phyloP scores from a whole-genome alignment of 352 stramenopile genomes.

The Phytopythium kandeliae region DNA sequence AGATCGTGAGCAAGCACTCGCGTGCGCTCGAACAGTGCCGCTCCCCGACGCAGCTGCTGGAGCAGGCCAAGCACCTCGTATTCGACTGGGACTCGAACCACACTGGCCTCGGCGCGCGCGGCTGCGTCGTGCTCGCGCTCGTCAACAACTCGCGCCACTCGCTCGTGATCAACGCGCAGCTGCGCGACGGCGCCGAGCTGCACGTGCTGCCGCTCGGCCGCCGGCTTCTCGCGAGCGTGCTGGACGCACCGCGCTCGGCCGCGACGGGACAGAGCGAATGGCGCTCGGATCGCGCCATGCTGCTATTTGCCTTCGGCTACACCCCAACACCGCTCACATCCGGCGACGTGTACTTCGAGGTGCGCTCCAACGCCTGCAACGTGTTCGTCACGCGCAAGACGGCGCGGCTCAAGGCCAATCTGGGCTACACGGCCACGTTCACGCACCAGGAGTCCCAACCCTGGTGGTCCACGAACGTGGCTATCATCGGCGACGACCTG shows the following conservation, averaged over 20 bases:
- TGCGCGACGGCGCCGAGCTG: slow-evolving; percentile 76
- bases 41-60: slow-evolving; percentile 49
- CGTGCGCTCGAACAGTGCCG: slow-evolving; percentile 33
- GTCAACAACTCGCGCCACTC: slow-evolving; percentile 78
- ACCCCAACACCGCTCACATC: slow-evolving; percentile 79
- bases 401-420: slow-evolving; percentile 61
- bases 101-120: slow-evolving; percentile 67
- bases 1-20: slow-evolving; percentile 75
- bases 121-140: slow-evolving; percentile 66
- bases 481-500: slow-evolving; percentile 80
- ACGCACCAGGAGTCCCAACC: slow-evolving; percentile 73
- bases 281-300: slow-evolving; percentile 55
- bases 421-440: slow-evolving; percentile 80
- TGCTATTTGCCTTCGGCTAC: slow-evolving; percentile 84
- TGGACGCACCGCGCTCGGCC: slow-evolving; percentile 14
- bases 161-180: slow-evolving; percentile 54
- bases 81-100: slow-evolving; percentile 87
- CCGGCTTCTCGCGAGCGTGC: slow-evolving; percentile 41
- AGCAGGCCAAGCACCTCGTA: slow-evolving; percentile 67
- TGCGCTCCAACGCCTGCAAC: slow-evolving; percentile 81
- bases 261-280: slow-evolving; percentile 26
- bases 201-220: slow-evolving; percentile 56
- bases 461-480: slow-evolving; percentile 78
- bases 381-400: slow-evolving; percentile 78
- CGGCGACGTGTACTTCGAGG: slow-evolving; percentile 77